Evolutionary conservation across 2,329 filamentous ascomycete species (phyloP).

Genomic region (Lecanosticta acicola): DNA sequence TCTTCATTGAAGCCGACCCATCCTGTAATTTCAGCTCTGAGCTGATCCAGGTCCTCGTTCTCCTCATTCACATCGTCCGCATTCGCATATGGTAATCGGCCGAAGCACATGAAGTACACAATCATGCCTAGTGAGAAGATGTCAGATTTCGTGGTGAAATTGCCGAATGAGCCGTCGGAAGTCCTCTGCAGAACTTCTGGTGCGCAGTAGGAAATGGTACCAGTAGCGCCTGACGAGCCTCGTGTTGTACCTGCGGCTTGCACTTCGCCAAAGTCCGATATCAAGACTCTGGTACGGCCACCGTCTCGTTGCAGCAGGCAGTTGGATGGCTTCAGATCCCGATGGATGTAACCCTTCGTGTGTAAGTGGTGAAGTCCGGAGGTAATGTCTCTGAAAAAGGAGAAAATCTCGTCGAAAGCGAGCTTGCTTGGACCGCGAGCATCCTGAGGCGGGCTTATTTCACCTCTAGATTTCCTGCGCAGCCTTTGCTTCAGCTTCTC

Average conservation of each 20-base stretch:
- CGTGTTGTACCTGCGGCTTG: conserved; percentile 75
- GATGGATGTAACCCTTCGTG: conserved; percentile 85
- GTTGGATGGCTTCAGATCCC: conserved; percentile 93
- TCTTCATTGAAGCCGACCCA: conserved; percentile 75
- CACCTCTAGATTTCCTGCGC: conserved; percentile 73
- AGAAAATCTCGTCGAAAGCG: conserved; percentile 88
- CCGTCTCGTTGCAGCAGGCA: conserved; percentile 74
- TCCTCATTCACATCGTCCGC: conserved; percentile 86
- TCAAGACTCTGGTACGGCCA: conserved; percentile 68
- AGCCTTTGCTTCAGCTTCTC: conserved; percentile 86
- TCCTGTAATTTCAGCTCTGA: conserved; percentile 76
- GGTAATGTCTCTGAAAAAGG: conserved; percentile 91
- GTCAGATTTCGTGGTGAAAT: conserved; percentile 95
- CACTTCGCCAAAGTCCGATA: conserved; percentile 97
- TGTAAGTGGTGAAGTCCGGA: conserved; percentile 88
- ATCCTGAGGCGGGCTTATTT: conserved; percentile 58
- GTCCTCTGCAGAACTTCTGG: conserved; percentile 75
- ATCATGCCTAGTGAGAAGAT: conserved; percentile 99
- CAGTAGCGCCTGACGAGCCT: conserved; percentile 88
- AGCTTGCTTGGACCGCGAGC: conserved; percentile 51
- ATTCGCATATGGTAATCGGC: conserved; percentile 73
- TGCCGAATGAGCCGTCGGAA: conserved; percentile 67
- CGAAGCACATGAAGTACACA: conserved; percentile 96
- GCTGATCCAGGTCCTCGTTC: conserved; percentile 78
- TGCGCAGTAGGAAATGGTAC: conserved; percentile 95